These are phyloP conservation scores for Groenewaldozyma salmanticensis DNA, from an alignment of 805 yeast species.

Conservation along the genomic window DNA sequence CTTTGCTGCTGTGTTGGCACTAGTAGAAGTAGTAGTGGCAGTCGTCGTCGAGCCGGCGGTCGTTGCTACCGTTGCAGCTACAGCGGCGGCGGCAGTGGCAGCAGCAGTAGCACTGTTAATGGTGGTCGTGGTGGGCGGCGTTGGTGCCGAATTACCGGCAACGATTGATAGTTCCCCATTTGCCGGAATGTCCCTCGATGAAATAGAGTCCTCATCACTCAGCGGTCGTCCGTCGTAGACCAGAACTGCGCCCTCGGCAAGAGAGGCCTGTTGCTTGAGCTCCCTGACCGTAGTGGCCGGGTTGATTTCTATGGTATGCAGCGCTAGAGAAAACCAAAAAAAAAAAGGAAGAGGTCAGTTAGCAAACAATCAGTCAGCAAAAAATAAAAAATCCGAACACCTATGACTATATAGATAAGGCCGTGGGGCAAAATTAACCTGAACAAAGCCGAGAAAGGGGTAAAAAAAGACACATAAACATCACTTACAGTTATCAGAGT, in stretches of 20 bases:
- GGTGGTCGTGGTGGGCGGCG: constrained; percentile 8
- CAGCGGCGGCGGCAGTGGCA: neutral
- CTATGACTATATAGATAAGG: too few relatives aligned
- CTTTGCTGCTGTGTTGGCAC: constrained; percentile 18
- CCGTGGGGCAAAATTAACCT: too few relatives aligned
- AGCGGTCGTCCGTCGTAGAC: too few relatives aligned
- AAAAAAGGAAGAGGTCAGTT: neutral
- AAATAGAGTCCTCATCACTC: too few relatives aligned
- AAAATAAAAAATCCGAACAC: too few relatives aligned
- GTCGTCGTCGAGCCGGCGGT: constrained; percentile 2
- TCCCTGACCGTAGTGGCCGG: neutral
- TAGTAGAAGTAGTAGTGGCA: constrained; percentile 13
- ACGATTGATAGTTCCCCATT: too few relatives aligned
- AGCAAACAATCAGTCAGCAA: too few relatives aligned
- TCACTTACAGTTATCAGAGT: neutral
- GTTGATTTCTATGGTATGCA: neutral
- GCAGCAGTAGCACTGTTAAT: constrained; percentile 2
- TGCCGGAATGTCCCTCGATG: too few relatives aligned
- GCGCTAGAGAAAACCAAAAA: neutral
- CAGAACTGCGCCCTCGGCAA: too few relatives aligned
- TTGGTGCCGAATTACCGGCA: too few relatives aligned
- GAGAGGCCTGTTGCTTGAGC: neutral
- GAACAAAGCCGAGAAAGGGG: neutral
- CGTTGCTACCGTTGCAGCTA: too few relatives aligned
- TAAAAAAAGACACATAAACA: neutral